phyloP scores from a whole-genome alignment of 2,329 filamentous ascomycete genomes.

The Dryadomyces sulphureus region DNA sequence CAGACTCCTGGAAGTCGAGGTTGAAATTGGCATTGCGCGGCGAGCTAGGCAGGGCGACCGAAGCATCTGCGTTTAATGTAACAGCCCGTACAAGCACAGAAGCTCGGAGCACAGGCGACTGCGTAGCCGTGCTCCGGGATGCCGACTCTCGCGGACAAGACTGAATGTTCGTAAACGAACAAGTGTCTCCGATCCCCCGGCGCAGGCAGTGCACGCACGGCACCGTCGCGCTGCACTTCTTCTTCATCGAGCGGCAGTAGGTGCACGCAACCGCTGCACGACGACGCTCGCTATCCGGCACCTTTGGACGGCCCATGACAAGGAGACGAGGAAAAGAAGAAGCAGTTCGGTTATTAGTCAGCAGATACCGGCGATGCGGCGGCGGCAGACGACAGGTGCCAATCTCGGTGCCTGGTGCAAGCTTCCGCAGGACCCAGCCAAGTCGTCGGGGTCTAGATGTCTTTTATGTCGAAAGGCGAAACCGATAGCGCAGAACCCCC shows the following conservation, averaged over 20 bases:
- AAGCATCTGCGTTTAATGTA: background rate
- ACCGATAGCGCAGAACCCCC: too few relatives aligned
- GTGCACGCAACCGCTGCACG: conserved; percentile 6
- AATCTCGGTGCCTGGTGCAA: too few relatives aligned
- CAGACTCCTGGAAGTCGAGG: background rate
- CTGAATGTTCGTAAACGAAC: background rate
- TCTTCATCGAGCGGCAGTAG: conserved; percentile 7
- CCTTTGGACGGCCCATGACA: conserved; percentile 4
- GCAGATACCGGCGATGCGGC: too few relatives aligned
- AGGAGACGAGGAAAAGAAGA: background rate
- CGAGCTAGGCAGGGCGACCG: too few relatives aligned
- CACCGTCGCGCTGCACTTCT: conserved; percentile 6
- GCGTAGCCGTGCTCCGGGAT: background rate
- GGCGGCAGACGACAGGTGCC: too few relatives aligned
- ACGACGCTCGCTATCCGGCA: conserved; percentile 4
- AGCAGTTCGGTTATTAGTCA: too few relatives aligned
- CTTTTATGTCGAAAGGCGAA: too few relatives aligned
- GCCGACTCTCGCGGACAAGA: background rate
- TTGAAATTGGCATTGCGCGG: background rate
- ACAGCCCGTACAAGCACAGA: background rate
- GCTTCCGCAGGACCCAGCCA: too few relatives aligned
- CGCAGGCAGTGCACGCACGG: conserved; percentile 6
- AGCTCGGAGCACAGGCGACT: background rate
- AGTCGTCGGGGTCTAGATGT: too few relatives aligned
- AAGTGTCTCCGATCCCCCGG: conserved; percentile 1